Conservation (phyloP, 2,329 filamentous ascomycete species). For the Alternaria tenuissima region DNA sequence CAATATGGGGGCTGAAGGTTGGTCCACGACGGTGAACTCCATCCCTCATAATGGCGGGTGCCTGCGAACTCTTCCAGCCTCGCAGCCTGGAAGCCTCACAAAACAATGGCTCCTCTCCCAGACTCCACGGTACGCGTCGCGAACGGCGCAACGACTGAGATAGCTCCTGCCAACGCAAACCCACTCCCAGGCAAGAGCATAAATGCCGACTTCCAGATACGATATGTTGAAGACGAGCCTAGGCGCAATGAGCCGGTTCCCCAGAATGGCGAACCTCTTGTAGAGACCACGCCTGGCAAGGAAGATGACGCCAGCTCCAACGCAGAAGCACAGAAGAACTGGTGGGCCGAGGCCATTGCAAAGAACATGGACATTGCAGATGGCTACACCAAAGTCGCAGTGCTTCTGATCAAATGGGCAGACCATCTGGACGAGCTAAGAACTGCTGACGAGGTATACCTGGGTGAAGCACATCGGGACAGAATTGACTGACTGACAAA, state of each 20-base stretch:
- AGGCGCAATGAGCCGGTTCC: background rate
- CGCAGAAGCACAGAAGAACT: slow-evolving; percentile 31
- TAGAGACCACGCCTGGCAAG: background rate
- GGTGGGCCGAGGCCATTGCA: slow-evolving; percentile 40
- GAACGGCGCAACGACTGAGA: slow-evolving; percentile 26
- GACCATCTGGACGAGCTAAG: slow-evolving; percentile 47
- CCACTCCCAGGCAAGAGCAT: slow-evolving; percentile 31
- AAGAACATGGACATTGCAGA: slow-evolving; percentile 42
- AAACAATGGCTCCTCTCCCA: slow-evolving; percentile 21
- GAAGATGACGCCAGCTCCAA: background rate
- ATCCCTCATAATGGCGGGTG: slow-evolving; percentile 19
- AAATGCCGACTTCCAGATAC: slow-evolving; percentile 37
- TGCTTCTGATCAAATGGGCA: slow-evolving; percentile 50
- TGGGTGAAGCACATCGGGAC: background rate
- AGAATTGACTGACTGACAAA: background rate
- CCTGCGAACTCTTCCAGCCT: slow-evolving; percentile 28
- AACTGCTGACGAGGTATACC: slow-evolving; percentile 38
- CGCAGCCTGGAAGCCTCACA: background rate
- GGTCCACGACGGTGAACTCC: slow-evolving; percentile 14
- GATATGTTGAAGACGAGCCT: slow-evolving; percentile 29
- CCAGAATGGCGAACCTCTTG: slow-evolving; percentile 3
- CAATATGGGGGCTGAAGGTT: slow-evolving; percentile 41
- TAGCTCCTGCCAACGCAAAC: slow-evolving; percentile 25
- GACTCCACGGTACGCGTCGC: slow-evolving; percentile 13
- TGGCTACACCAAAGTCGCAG: slow-evolving; percentile 47